A percentile compares a stretch with the other conserved stretches of the same genome.
These are phyloP conservation scores for Raffaelea ambrosiae DNA, from an alignment of 2,329 filamentous ascomycete species.

Conservation along the genomic window DNA sequence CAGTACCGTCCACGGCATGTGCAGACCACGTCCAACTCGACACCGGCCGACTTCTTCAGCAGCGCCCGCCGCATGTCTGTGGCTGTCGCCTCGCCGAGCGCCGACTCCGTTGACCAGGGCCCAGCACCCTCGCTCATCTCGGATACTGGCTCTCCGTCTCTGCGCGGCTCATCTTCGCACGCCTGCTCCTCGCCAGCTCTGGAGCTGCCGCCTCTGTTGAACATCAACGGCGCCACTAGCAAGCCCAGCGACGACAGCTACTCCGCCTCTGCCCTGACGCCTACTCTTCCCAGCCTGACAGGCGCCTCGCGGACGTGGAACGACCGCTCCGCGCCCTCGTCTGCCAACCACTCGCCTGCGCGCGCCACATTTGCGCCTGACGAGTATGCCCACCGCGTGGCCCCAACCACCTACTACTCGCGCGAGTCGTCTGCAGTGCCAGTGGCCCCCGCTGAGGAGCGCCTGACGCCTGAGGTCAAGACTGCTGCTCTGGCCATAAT, in stretches of 20 bases:
- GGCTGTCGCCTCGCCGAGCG: constrained; percentile 36
- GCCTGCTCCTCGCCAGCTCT: constrained; percentile 24
- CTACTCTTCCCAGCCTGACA: background rate
- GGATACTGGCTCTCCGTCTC: constrained; percentile 56
- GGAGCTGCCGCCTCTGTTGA: constrained; percentile 30
- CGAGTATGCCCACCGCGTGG: background rate
- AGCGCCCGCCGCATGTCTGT: background rate
- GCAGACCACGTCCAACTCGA: background rate
- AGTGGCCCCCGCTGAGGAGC: no score
- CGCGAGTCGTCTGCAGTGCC: background rate
- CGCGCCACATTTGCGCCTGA: background rate
- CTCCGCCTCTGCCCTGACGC: background rate
- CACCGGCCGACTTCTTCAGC: background rate
- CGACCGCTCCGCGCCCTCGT: no score
- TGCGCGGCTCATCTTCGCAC: constrained; percentile 28
- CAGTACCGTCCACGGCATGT: background rate
- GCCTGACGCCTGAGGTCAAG: background rate
- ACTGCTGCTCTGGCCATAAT: constrained; percentile 1
- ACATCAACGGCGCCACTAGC: background rate
- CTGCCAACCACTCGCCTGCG: background rate
- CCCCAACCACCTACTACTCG: constrained; percentile 1
- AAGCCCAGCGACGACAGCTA: background rate
- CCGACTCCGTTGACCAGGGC: constrained; percentile 39
- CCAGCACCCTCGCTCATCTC: constrained; percentile 62
- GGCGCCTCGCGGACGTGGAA: no score